Base-by-base conservation (phyloP, 208 protist species). In the Leishmania turanica region DNA sequence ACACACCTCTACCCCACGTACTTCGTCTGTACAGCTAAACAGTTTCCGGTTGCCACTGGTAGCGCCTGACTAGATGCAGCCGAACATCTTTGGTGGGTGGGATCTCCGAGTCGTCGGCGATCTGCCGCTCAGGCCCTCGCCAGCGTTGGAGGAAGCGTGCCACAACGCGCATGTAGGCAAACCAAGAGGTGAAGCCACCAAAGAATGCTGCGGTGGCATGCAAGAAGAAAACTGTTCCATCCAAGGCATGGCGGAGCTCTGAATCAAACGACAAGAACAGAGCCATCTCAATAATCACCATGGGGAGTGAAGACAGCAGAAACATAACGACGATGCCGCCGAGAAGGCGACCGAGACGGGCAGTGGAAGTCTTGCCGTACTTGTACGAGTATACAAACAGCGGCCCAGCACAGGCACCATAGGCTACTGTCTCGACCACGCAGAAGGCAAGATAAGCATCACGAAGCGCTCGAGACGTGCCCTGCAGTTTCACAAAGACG, bases 341-440 rank as follows among this genome's bases (percentile, higher is more conserved):
- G 17, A 91, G 79, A 51, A 95, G 66, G 7, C 89, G 70, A 17
- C 64, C 83, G 27, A 81, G 58, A 37, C 91, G 81, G 31, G 75
- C 74, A 24, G 71, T 64, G 27, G 80, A 78, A 3, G 88, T 91
- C 6, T 75, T 65, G n/a, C 90, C 91, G 78, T 97, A 97, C 80
- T 95, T 96, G 85, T 96, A 97, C 42, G 90, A 82, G 78, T 93
- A 95, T 6, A 97, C 84, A 80, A 96, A 94, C 27, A 96, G 83
- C 40, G 94, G 94, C 9, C 78, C 92, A 0, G 84, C 88, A 53
- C 78, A 78, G 4, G 68, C 42, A 4, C 68, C 91, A 71, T 90
- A 96, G 3, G 75, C 64, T 19, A 95, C 47, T 27, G 92, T 47
- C 34, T 86, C 89, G 40, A 96, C 85, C 79, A 95, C 82, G 49